Conservation (phyloP, 768 basidiomycete genomes). For the Mycena rosella region DNA sequence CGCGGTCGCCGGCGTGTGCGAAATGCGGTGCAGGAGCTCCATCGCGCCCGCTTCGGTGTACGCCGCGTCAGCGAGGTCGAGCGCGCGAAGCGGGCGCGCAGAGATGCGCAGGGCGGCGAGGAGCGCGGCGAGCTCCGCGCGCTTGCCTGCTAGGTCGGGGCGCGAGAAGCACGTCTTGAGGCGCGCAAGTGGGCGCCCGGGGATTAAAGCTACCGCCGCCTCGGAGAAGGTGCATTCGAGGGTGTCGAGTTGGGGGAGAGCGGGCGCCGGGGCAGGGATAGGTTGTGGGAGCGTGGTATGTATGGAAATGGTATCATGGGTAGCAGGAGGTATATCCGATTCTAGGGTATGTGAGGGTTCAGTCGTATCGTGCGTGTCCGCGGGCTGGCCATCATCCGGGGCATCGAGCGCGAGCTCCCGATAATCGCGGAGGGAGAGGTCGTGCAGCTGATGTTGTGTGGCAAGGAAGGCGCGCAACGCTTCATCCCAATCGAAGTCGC, state of each 20-base stretch:
- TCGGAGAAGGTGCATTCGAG: conserved; percentile 79
- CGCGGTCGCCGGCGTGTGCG: conserved; percentile 49
- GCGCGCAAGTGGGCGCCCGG: conserved; percentile 68
- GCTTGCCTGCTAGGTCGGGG: conserved; percentile 61
- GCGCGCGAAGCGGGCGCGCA: conserved; percentile 58
- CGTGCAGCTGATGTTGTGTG: conserved; percentile 59
- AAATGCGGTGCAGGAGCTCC: conserved; percentile 62
- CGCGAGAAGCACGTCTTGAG: conserved; percentile 79
- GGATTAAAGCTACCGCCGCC: conserved; percentile 68
- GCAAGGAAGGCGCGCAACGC: conserved; percentile 67
- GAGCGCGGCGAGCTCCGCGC: conserved; percentile 63
- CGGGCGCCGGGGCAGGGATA: conserved; percentile 16
- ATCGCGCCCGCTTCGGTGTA: conserved; percentile 68
- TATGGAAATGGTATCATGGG: conserved; percentile 40
- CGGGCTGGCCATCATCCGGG: too few species aligned
- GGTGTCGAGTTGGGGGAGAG: conserved; percentile 62
- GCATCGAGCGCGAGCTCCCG: conserved; percentile 40
- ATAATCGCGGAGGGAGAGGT: conserved; percentile 65
- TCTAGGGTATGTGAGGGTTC: conserved; percentile 36
- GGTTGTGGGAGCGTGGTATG: too few species aligned
- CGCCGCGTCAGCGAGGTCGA: conserved; percentile 73
- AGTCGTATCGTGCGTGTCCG: too few species aligned
- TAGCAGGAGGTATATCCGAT: conserved; percentile 38
- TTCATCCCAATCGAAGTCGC: conserved; percentile 75
- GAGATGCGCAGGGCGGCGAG: conserved; percentile 62